Evolutionary conservation across 768 basidiomycete genomes (phyloP).

Genomic region (Leucocoprinus sp.): DNA sequence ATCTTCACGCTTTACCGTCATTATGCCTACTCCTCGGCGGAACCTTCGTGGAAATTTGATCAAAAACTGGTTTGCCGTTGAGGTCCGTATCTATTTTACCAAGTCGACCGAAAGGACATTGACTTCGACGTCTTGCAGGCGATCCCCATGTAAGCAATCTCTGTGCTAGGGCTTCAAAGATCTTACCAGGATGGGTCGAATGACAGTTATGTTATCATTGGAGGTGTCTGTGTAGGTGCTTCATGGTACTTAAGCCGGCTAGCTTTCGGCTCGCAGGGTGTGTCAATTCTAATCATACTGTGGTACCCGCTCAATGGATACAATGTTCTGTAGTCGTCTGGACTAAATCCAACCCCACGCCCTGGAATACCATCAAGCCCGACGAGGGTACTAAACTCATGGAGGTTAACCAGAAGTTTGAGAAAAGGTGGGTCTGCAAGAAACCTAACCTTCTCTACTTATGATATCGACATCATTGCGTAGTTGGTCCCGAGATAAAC

Average conservation of each 20-base stretch:
- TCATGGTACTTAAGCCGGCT: constrained; percentile 61
- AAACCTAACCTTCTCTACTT: constrained; percentile 4
- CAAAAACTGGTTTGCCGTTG: constrained; percentile 70
- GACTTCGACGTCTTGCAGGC: constrained; percentile 25
- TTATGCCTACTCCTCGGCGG: constrained; percentile 18
- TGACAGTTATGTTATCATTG: constrained; percentile 41
- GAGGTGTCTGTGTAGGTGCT: constrained; percentile 47
- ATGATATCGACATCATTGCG: neutral
- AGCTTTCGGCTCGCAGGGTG: constrained; percentile 49
- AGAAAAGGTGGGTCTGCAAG: constrained; percentile 49
- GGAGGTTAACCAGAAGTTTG: constrained; percentile 64
- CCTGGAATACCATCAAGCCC: constrained; percentile 79
- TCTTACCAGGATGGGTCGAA: neutral
- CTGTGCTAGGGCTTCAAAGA: neutral
- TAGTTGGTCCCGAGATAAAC: constrained; percentile 73
- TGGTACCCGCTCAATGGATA: neutral
- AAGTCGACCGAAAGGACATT: constrained; percentile 1
- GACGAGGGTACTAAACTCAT: constrained; percentile 69
- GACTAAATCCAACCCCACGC: constrained; percentile 70
- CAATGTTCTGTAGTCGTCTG: constrained; percentile 33
- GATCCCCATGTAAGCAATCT: constrained; percentile 38
- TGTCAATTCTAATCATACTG: constrained; percentile 15
- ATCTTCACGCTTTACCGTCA: constrained; percentile 5
- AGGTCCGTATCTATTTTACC: constrained; percentile 33
- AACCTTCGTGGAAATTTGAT: constrained; percentile 33